A percentile compares a stretch with the other conserved stretches of the same genome.
These are phyloP conservation scores for Aureobasidium subglaciale DNA, from an alignment of 2,329 filamentous ascomycete genomes.

Conservation along the genomic window DNA sequence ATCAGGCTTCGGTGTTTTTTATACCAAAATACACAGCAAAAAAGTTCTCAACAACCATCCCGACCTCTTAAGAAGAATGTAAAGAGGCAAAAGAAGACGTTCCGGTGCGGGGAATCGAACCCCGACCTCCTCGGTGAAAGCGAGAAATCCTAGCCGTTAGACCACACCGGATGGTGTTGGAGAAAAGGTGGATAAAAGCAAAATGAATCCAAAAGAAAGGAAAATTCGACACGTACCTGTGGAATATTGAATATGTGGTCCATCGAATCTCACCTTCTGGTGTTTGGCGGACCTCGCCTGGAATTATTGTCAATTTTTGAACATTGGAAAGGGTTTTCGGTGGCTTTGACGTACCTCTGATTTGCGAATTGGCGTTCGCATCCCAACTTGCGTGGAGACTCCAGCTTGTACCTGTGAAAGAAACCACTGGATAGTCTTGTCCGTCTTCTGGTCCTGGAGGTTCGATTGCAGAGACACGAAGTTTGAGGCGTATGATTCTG, in stretches of 20 bases:
- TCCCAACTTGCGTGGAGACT: constrained; percentile 60
- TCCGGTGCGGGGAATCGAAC: constrained; percentile 23
- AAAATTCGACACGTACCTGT: constrained; percentile 34
- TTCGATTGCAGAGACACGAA: constrained; percentile 55
- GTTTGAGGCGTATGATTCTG: constrained; percentile 61
- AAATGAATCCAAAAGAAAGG: neutral
- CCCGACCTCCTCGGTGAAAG: constrained; percentile 21
- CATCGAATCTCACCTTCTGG: constrained; percentile 65
- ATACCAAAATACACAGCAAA: too few species aligned
- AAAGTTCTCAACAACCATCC: too few species aligned
- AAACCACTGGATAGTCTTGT: constrained; percentile 54
- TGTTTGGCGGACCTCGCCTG: constrained; percentile 58
- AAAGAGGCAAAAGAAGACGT: constrained; percentile 11
- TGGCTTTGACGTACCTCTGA: constrained; percentile 49
- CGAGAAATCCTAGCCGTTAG: constrained; percentile 17
- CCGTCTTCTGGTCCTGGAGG: constrained; percentile 52
- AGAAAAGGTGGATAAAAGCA: neutral
- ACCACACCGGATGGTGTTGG: constrained; percentile 11
- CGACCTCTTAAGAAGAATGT: too few species aligned
- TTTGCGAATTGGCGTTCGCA: constrained; percentile 59
- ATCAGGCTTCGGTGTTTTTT: too few species aligned
- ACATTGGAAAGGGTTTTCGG: neutral
- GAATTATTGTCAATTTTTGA: constrained; percentile 10
- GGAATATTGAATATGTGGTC: constrained; percentile 61
- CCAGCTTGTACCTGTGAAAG: constrained; percentile 57